Evolutionary conservation across 2,329 filamentous ascomycete species (phyloP).

Genomic region (Arthrobotrys conoides): DNA sequence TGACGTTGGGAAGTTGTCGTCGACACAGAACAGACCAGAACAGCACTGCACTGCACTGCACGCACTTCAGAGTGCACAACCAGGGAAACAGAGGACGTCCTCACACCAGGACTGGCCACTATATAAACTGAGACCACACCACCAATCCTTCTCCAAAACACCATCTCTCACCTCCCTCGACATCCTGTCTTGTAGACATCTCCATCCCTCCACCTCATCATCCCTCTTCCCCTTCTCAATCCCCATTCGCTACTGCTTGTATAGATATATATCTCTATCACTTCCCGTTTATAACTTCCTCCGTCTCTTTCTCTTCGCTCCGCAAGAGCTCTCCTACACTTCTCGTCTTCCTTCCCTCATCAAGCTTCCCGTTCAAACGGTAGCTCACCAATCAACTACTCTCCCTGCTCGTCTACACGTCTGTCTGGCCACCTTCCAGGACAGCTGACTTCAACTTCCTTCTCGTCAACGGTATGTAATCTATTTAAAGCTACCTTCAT

Average conservation of each 20-base stretch:
- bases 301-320: not conserved
- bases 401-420: not conserved
- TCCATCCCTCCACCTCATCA: not conserved
- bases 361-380: not conserved
- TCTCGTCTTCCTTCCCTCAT: not conserved
- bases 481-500: constrained; percentile 33
- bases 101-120: not conserved
- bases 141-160: not conserved
- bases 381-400: not conserved
- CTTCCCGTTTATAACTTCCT: not conserved
- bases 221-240: not conserved
- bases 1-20: not conserved
- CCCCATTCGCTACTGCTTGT: not conserved
- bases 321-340: not conserved
- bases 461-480: constrained; percentile 8
- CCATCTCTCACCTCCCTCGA: not conserved
- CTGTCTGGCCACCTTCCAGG: not conserved
- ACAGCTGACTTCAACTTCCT: constrained; percentile 15
- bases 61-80: too few species aligned
- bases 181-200: not conserved
- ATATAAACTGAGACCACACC: constrained; percentile 2
- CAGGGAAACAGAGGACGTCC: not conserved
- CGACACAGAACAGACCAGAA: too few species aligned
- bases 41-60: not conserved
- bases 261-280: not conserved